Evolutionary conservation across 176 grass and related monocot genomes (phyloP), one percentile per base, ranked within the genome.

Genomic region (Avena eriantha): DNA sequence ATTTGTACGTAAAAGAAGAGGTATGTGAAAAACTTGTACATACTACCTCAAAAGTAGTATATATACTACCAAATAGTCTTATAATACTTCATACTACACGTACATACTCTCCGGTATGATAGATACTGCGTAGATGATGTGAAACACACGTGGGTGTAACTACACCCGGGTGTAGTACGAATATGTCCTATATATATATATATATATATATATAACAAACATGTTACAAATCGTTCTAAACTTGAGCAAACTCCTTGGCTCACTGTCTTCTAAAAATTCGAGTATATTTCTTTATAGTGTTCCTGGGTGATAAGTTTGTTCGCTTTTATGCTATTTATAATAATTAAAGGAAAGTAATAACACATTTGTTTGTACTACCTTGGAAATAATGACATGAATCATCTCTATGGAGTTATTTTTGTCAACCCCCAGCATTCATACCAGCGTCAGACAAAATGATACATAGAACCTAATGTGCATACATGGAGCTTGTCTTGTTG

Each of bases 291-390:
- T 18, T 77, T 18, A 7, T 67, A 77, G 66, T 66, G 4, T 77
- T 85, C 58, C 1, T 85, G 29, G 41, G 19, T 76, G 67, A 51
- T 10, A 59, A 22, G 15, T 69, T 31, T 63, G 43, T 82, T 22
- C 50, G 33, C 39, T 68, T 59, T 69, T 78, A 83, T 55, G 65
- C 7, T 69, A 10, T 63, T 72, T 58, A 51, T 58, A 51, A 21
- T 86, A 24, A 82, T 61, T 69, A 77, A 53, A 33, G 2, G 5
- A 23, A 79, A 71, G 4, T 83, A 73, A 73, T 83, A 78, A 43
- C 11, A 64, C 54, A 64, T 70, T 78, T 79, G 23, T 63, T 86
- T 24, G 74, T 61, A 63, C 61, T 77, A 70, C 21, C 4, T 21
- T 77, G 17, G 54, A 70, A 39, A 72, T 31, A 73, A 47, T 55